Evolutionary conservation across 73 alveolate genomes (phyloP), one percentile per base, ranked within the genome.

Genomic region (Tetrahymena thermophila): DNA sequence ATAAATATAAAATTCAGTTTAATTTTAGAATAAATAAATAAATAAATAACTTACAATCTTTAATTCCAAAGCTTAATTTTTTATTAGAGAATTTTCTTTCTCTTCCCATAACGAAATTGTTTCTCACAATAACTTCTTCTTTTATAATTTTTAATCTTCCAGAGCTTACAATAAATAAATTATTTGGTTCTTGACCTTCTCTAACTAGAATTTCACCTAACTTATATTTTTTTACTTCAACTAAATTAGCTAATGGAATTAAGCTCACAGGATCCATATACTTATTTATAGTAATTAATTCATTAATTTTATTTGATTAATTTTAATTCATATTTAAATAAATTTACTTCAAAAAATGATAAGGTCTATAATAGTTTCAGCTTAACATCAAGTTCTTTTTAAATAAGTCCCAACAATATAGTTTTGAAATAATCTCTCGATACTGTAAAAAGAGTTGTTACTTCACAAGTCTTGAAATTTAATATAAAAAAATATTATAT

Each of bases 91-190:
- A 71, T 31, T 71, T 71, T n/a, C 11, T 71, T 31, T 71, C 89
- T 71, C 89, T 71, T 71, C 89, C 89, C 89, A 71, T 71, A 6
- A 71, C 89, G 11, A 71, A 71, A 42, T 71, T 71, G 89, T 95
- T 94, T 85, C 97, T 38, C 28, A 95, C 94, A 89, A 95, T 50
- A n/a, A 95, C 85, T 93, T 95, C 97, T 56, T 95, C 97, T 38
- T 95, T 95, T 11, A 95, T 94, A 95, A 93, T 43, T 38, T 95
- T 95, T 16, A 94, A 85, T 95, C 97, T 95, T 11, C 97, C 97
- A 31, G 94, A 43, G 34, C 95, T 94, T 10, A 95, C 95, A 44
- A 95, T 95, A 93, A 85, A 95, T 35, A 95, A 95, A 55, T 89
- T 85, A 43, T 95, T 85, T 28, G 93, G 43, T 31, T 85, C 94